Evolutionary conservation across 345 rosid species (phyloP), one percentile per base, ranked within the genome.

Genomic region (Lenwebbia sp.): DNA sequence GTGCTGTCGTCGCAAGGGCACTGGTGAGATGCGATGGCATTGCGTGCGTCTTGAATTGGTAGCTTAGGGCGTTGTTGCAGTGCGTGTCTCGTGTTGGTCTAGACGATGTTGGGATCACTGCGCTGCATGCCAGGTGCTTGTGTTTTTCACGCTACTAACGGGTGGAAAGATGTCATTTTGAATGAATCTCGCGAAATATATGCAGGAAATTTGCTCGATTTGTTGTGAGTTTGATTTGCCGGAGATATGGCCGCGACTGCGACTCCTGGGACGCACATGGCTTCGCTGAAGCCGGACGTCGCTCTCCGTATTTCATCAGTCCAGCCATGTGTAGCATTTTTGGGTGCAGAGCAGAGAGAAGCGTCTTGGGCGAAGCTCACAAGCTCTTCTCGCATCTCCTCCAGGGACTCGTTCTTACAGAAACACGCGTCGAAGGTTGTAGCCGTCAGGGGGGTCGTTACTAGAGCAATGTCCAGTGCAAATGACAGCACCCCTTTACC

Each of bases 201-300:
- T 30, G 76, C 49, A 51, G 88, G 82, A 51, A 82, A 3, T 83
- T 33, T 33, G 33, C 44, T 44, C 47, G 60, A 40, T 82, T 87
- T 49, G 37, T 74, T 25, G 87, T 54, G 84, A 85, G 26, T 78
- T 58, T 57, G 53, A 26, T 28, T 85, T 15, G 23, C 76, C 49
- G 21, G 85, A 84, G 85, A 74, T 70, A 93, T 92, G 96, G 91
- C 90, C 22, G 86, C 89, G 7, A 86, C 91, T 26, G 78, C 87
- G 60, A 86, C 89, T 89, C 87, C 90, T 70, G 88, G 87, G 52
- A 26, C 88, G 17, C 86, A 89, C 60, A 88, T 90, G 89, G 88
- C 93, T 83, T 83, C 86, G 47, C 58, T 88, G 54, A 94, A 85
- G 85, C 85, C 91, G 26, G 86, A 88, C 85, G 44, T 91, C 22